Percentiles rank a stretch among this genome's conserved stretches.
These are phyloP conservation scores for Pueraria montana DNA, from an alignment of 306 rosid species.

Conservation along the genomic window DNA sequence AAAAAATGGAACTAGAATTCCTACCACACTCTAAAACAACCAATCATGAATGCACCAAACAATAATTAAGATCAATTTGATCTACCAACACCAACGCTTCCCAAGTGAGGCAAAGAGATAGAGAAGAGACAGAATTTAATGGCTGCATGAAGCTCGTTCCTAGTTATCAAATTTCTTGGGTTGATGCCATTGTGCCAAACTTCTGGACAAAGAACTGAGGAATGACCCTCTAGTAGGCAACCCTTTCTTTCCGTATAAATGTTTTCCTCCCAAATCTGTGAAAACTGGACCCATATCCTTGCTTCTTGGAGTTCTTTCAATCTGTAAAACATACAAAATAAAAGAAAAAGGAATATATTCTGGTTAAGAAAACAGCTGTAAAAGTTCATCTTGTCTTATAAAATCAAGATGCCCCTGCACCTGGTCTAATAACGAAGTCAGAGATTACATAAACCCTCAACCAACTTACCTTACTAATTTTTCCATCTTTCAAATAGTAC, in stretches of 20 bases:
- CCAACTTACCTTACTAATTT: slow-evolving; percentile 77
- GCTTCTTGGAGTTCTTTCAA: slow-evolving; percentile 85
- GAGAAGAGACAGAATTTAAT: slow-evolving; percentile 33
- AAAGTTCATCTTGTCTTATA: slow-evolving; percentile 46
- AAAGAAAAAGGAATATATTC: slow-evolving; percentile 26
- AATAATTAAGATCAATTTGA: slow-evolving; percentile 55
- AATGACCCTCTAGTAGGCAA: slow-evolving; percentile 79
- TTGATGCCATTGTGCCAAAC: slow-evolving; percentile 89
- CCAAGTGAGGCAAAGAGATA: slow-evolving; percentile 50
- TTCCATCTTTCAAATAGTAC: slow-evolving; percentile 88
- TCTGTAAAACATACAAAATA: slow-evolving; percentile 61
- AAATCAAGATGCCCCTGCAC: background rate
- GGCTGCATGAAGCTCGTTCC: slow-evolving; percentile 37
- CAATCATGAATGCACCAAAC: slow-evolving; percentile 60
- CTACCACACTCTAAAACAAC: slow-evolving; percentile 62
- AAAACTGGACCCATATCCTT: slow-evolving; percentile 81
- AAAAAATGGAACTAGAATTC: slow-evolving; percentile 58
- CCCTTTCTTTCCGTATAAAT: slow-evolving; percentile 91
- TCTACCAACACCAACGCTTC: slow-evolving; percentile 55
- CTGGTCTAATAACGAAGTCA: slow-evolving; percentile 19
- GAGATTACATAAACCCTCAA: slow-evolving; percentile 39
- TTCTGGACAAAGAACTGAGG: slow-evolving; percentile 81
- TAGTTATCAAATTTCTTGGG: slow-evolving; percentile 97
- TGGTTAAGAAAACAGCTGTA: slow-evolving; percentile 40
- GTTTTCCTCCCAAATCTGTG: slow-evolving; percentile 97